Evolutionary conservation across 2,329 filamentous ascomycete genomes (phyloP).

Genomic region (Sphaerulina populicola): DNA sequence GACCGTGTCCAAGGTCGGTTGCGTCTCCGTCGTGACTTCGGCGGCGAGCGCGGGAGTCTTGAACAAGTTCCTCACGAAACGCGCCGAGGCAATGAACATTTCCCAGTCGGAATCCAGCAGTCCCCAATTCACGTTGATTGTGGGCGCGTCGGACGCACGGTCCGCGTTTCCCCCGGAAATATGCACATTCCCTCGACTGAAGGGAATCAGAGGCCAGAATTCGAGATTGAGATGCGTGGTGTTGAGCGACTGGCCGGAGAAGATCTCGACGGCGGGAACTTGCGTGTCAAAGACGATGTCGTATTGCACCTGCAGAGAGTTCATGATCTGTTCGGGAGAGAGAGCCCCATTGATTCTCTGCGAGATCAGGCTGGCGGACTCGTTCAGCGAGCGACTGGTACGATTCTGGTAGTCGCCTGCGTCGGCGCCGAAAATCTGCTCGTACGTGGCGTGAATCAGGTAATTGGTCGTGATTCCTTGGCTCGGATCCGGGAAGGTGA

Average conservation of each 20-base stretch:
- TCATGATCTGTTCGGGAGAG: slow-evolving; percentile 12
- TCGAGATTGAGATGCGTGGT: slow-evolving; percentile 13
- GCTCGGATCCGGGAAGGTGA: slow-evolving; percentile 7
- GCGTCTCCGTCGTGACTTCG: slow-evolving; percentile 27
- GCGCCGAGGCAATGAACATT: slow-evolving; percentile 18
- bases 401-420: slow-evolving; percentile 4
- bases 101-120: slow-evolving; percentile 23
- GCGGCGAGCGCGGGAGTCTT: slow-evolving; percentile 18
- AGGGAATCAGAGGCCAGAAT: slow-evolving; percentile 21
- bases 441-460: slow-evolving; percentile 10
- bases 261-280: slow-evolving; percentile 8
- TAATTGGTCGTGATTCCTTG: slow-evolving; percentile 11
- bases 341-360: slow-evolving; percentile 9
- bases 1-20: slow-evolving; percentile 17
- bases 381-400: slow-evolving; percentile 2
- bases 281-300: slow-evolving; percentile 12
- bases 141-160: slow-evolving; percentile 14
- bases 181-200: slow-evolving; percentile 25
- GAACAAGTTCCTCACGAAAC: slow-evolving; percentile 24
- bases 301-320: slow-evolving; percentile 11
- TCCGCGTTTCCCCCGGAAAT: slow-evolving; percentile 22
- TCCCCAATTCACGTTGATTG: slow-evolving; percentile 28
- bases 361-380: slow-evolving; percentile 6
- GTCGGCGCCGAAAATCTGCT: slow-evolving; percentile 13
- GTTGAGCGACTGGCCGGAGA: slow-evolving; percentile 7